A percentile compares a stretch with the other conserved stretches of the same genome.
phyloP scores from a whole-genome alignment of 495 filamentous ascomycete species.

The Lasiosphaeria miniovina region DNA sequence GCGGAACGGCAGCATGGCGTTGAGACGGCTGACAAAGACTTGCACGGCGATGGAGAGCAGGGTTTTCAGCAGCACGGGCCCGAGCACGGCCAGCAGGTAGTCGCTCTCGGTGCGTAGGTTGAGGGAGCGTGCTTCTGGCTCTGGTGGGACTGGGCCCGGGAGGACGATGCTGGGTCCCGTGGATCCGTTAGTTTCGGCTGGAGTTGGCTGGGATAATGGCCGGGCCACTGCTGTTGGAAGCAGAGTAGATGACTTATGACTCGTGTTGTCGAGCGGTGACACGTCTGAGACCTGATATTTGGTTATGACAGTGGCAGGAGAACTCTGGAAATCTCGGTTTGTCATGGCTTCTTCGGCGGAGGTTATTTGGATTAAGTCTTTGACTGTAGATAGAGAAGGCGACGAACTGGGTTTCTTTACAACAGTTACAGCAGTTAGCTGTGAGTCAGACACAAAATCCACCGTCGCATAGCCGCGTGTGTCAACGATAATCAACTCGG shows the following conservation, averaged over 20 bases:
- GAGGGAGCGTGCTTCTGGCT: not conserved
- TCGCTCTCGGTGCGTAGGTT: constrained; percentile 7
- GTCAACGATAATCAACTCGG: too few relatives aligned
- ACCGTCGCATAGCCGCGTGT: too few relatives aligned
- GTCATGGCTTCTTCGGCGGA: too few relatives aligned
- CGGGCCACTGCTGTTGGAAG: not conserved
- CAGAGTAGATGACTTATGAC: not conserved
- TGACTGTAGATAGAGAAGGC: too few relatives aligned
- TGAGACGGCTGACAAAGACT: constrained; percentile 2
- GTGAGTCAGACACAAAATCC: too few relatives aligned
- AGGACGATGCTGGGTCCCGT: not conserved
- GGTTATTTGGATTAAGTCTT: too few relatives aligned
- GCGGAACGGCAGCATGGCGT: constrained; percentile 5
- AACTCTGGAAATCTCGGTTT: too few relatives aligned
- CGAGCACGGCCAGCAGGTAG: not conserved
- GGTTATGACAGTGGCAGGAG: too few relatives aligned
- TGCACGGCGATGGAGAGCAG: constrained; percentile 3
- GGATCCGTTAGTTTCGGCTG: not conserved
- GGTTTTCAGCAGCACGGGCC: constrained; percentile 5
- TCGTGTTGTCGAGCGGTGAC: too few relatives aligned
- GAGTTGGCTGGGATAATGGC: not conserved
- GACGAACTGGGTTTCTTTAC: too few relatives aligned
- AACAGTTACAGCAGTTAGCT: too few relatives aligned
- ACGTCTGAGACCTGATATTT: too few relatives aligned
- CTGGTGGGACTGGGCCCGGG: not conserved